phyloP scores from a whole-genome alignment of 306 rosid genomes.

The Datisca glomerata region DNA sequence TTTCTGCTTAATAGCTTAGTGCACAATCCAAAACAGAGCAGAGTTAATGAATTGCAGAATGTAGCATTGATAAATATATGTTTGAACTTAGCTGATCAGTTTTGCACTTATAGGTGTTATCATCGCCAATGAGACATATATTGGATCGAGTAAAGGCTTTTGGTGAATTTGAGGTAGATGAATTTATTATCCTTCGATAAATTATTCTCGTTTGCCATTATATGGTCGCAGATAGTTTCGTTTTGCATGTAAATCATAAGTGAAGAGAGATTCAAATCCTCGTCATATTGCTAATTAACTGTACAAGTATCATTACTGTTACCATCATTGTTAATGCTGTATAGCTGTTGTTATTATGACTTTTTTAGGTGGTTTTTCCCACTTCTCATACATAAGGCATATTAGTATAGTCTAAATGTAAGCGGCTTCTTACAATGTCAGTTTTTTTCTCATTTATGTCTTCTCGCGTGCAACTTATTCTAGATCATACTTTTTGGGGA shows the following conservation, averaged over 20 bases:
- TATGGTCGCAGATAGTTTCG: constrained; percentile 6
- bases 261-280: not conserved
- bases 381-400: not conserved
- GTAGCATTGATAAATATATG: constrained; percentile 9
- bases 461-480: constrained; percentile 11
- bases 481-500: constrained; percentile 79
- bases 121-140: constrained; percentile 91
- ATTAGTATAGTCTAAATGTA: not conserved
- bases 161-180: constrained; percentile 89
- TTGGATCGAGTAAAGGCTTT: constrained; percentile 72
- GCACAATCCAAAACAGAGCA: constrained; percentile 9
- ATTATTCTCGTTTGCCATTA: not conserved
- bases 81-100: constrained; percentile 10
- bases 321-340: not conserved
- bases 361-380: too few relatives aligned
- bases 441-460: constrained; percentile 7
- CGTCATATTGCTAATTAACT: not conserved
- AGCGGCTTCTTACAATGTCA: not conserved
- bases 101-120: constrained; percentile 47
- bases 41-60: constrained; percentile 9
- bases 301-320: too few relatives aligned
- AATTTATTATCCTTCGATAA: constrained; percentile 4
- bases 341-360: not conserved
- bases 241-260: constrained; percentile 3
- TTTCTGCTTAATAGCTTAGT: constrained; percentile 17